Evolutionary conservation across 2,329 filamentous ascomycete genomes (phyloP).

Genomic region (Microsporum audouinii): DNA sequence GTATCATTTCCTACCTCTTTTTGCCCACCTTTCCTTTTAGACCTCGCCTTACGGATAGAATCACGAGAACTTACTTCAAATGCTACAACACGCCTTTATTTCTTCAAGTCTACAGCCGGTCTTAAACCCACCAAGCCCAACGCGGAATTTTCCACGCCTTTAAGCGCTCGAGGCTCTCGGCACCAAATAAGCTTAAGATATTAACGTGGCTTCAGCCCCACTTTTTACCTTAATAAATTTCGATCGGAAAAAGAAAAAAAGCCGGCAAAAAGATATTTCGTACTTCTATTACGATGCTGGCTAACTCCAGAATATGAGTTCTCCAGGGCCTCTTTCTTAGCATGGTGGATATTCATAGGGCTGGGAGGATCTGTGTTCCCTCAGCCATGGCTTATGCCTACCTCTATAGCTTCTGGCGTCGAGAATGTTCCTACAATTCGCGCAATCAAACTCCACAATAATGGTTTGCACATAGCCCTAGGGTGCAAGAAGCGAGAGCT

Average conservation of each 20-base stretch:
- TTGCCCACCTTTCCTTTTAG: not conserved
- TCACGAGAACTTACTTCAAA: not conserved
- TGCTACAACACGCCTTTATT: not conserved
- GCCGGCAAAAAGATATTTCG: no score
- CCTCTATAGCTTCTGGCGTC: no score
- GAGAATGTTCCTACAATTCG: no score
- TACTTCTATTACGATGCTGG: no score
- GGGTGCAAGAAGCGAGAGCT: no score
- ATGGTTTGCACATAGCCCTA: no score
- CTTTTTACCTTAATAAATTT: not conserved
- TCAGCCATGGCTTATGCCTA: no score
- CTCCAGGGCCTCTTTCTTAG: no score
- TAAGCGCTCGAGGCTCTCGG: not conserved
- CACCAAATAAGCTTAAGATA: not conserved
- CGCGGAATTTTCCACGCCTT: not conserved
- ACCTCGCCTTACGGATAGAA: not conserved
- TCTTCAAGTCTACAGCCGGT: not conserved
- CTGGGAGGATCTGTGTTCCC: no score
- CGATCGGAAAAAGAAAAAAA: not conserved
- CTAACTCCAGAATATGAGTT: no score
- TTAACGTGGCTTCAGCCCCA: not conserved
- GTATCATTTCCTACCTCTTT: not conserved
- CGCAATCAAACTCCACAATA: no score
- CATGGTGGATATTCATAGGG: no score
- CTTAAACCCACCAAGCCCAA: not conserved